These are phyloP conservation scores for Anthracocystis panici-leucophaei DNA, from an alignment of 1,284 basidiomycete species.

Conservation along the genomic window DNA sequence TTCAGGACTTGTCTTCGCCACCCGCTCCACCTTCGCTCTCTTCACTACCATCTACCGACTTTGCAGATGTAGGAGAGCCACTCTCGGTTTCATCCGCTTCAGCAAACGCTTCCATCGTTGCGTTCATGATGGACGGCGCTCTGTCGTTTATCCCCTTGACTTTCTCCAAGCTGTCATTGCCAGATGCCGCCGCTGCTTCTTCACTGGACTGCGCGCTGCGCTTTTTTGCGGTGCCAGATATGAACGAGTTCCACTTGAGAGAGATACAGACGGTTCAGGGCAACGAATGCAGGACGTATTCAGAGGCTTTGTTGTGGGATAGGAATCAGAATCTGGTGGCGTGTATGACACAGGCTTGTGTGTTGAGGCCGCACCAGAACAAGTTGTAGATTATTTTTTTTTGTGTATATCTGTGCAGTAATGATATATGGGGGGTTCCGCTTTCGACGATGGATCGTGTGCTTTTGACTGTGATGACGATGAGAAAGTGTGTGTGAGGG, in stretches of 20 bases:
- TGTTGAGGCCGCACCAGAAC: constrained; percentile 30
- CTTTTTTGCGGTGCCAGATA: constrained; percentile 54
- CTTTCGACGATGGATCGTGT: too few relatives aligned
- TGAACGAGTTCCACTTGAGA: constrained; percentile 52
- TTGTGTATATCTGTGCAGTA: too few relatives aligned
- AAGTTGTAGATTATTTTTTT: background rate
- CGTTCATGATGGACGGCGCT: constrained; percentile 58
- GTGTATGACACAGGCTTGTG: constrained; percentile 51
- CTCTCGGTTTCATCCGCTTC: constrained; percentile 20
- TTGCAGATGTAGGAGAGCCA: constrained; percentile 13
- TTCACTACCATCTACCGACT: constrained; percentile 5
- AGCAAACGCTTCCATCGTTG: constrained; percentile 36
- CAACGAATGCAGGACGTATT: constrained; percentile 54
- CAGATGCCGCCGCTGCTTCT: constrained; percentile 47
- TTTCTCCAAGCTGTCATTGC: constrained; percentile 40
- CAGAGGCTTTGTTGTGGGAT: constrained; percentile 50
- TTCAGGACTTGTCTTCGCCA: constrained; percentile 11
- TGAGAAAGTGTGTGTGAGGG: too few relatives aligned
- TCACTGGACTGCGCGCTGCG: constrained; percentile 63
- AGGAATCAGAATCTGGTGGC: constrained; percentile 39
- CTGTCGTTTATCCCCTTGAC: constrained; percentile 64
- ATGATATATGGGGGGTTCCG: too few relatives aligned
- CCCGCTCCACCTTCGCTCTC: constrained; percentile 10
- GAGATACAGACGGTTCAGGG: constrained; percentile 53
- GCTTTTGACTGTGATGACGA: too few relatives aligned